A percentile compares a stretch with the other conserved stretches of the same genome.
phyloP scores from a whole-genome alignment of 176 grass and related monocot genomes.

The Aegilops longissima region DNA sequence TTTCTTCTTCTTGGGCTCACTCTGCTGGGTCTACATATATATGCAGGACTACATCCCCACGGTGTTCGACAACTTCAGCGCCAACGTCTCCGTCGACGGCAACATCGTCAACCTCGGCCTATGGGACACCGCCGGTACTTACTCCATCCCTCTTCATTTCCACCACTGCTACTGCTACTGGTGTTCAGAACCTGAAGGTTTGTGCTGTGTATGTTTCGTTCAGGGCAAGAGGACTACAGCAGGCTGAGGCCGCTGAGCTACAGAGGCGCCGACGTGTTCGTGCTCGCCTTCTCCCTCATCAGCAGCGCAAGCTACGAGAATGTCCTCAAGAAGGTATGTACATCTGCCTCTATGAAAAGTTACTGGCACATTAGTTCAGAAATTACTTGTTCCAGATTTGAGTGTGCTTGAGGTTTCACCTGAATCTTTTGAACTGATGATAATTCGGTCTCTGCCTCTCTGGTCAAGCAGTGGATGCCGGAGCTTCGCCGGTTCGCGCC shows the following conservation, averaged over 20 bases:
- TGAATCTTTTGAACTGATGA: constrained; percentile 23
- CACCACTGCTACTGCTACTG: not conserved
- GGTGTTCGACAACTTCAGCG: constrained; percentile 86
- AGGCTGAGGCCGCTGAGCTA: constrained; percentile 15
- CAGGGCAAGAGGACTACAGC: constrained; percentile 26
- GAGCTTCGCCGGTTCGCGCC: constrained; percentile 82
- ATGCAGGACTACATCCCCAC: constrained; percentile 77
- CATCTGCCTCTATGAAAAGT: not conserved
- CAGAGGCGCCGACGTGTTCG: constrained; percentile 1
- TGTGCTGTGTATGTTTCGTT: no score
- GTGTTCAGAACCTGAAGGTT: not conserved
- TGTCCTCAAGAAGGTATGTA: not conserved
- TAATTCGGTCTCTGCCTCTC: constrained; percentile 6
- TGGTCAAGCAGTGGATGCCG: constrained; percentile 81
- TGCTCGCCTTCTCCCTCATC: constrained; percentile 21
- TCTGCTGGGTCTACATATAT: no score
- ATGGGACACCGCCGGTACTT: constrained; percentile 72
- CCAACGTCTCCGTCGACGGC: constrained; percentile 74
- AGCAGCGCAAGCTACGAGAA: constrained; percentile 22
- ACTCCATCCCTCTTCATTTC: not conserved
- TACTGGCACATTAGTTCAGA: not conserved
- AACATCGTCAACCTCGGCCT: constrained; percentile 72
- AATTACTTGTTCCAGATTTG: not conserved
- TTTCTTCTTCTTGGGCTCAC: not conserved
- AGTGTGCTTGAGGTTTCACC: not conserved